phyloP scores from a whole-genome alignment of 2,329 filamentous ascomycete species.

The Aspergillus phoenicis region DNA sequence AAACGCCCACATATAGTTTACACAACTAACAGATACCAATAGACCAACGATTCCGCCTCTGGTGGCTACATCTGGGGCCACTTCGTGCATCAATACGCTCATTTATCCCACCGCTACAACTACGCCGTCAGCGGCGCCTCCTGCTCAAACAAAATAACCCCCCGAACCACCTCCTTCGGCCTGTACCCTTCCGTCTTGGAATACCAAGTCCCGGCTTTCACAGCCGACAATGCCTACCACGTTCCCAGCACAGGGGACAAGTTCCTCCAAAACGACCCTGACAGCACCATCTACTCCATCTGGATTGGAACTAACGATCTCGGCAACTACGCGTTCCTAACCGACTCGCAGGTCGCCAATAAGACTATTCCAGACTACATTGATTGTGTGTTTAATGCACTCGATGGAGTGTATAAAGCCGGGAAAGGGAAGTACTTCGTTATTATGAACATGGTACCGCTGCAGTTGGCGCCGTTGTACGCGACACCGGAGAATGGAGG shows the following conservation, averaged over 20 bases:
- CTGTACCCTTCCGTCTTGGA: conserved; percentile 65
- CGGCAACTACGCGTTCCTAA: conserved; percentile 66
- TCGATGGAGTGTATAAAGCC: conserved; percentile 65
- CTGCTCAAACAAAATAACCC: conserved; percentile 69
- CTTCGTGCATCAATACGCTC: conserved; percentile 62
- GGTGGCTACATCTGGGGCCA: conserved; percentile 72
- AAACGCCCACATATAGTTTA: not conserved
- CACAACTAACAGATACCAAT: not conserved
- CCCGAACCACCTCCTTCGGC: conserved; percentile 54
- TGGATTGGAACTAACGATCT: conserved; percentile 86
- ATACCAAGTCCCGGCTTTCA: conserved; percentile 57
- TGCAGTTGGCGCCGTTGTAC: conserved; percentile 71
- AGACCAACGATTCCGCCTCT: conserved; percentile 57
- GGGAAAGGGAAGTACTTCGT: conserved; percentile 71
- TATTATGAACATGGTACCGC: conserved; percentile 68
- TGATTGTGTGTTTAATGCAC: conserved; percentile 66
- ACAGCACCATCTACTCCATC: conserved; percentile 71
- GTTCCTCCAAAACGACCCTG: conserved; percentile 48
- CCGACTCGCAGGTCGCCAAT: conserved; percentile 61
- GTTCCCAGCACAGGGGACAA: conserved; percentile 12
- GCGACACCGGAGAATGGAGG: conserved; percentile 53
- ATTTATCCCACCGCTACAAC: conserved; percentile 57
- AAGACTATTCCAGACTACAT: conserved; percentile 67
- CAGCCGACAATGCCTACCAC: conserved; percentile 32
- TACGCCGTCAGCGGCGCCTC: conserved; percentile 74